Conservation (phyloP, 768 basidiomycete species). For the Mycena rosella region DNA sequence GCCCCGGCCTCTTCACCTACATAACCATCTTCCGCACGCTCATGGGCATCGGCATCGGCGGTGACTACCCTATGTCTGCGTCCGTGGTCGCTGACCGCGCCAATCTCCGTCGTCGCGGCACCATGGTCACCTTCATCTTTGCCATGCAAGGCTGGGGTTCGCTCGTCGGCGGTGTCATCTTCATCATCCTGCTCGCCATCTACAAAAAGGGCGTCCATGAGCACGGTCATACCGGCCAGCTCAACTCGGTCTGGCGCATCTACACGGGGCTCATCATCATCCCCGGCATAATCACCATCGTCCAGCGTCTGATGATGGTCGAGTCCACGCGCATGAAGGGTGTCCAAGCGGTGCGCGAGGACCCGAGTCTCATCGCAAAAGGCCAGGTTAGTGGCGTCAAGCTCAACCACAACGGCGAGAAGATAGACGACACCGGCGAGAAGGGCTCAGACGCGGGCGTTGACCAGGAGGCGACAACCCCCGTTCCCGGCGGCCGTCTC, state of each 20-base stretch:
- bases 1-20: constrained; percentile 22
- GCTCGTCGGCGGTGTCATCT: constrained; percentile 26
- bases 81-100: constrained; percentile 34
- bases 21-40: constrained; percentile 24
- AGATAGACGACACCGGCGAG: background rate
- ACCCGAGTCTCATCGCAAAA: constrained; percentile 25
- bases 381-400: constrained; percentile 19
- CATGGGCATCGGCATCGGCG: constrained; percentile 30
- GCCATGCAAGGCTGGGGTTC: constrained; percentile 35
- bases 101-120: constrained; percentile 32
- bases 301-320: constrained; percentile 26
- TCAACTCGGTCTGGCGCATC: constrained; percentile 33
- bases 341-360: constrained; percentile 25
- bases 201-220: constrained; percentile 19
- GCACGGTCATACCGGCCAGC: constrained; percentile 26
- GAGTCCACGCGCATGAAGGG: constrained; percentile 31
- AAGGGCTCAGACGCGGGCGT: background rate
- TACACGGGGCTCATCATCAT: constrained; percentile 32
- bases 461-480: background rate
- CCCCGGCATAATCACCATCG: constrained; percentile 30
- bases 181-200: constrained; percentile 26
- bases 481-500: background rate
- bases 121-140: constrained; percentile 36
- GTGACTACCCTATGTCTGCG: constrained; percentile 34
- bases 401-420: constrained; percentile 7